phyloP scores from a whole-genome alignment of 2,329 filamentous ascomycete species.

The Botryosphaeria dothidea region DNA sequence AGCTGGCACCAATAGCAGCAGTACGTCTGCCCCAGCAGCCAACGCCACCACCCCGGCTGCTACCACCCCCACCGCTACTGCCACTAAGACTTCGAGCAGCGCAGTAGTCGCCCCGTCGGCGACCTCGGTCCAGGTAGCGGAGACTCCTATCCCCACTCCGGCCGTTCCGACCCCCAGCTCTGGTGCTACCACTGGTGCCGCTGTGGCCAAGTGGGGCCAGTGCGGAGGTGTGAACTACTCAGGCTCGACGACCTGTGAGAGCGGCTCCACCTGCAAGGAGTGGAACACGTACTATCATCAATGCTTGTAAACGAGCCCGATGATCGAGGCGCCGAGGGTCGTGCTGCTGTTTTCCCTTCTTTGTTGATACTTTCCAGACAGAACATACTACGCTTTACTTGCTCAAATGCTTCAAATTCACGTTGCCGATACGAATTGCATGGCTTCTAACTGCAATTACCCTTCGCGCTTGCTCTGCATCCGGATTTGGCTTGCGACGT shows the following conservation, averaged over 20 bases:
- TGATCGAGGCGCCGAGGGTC: neutral
- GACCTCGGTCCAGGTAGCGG: conserved; percentile 9
- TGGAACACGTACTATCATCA: conserved; percentile 44
- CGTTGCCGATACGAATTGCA: neutral
- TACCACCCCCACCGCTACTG: conserved; percentile 9
- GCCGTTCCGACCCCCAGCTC: neutral
- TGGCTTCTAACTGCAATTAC: neutral
- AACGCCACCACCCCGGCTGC: neutral
- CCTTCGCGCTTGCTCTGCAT: neutral
- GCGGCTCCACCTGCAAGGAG: conserved; percentile 35
- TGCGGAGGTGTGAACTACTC: conserved; percentile 43
- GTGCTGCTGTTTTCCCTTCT: neutral
- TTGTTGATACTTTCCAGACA: conserved; percentile 5
- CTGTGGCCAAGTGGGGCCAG: conserved; percentile 36
- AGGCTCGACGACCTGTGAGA: conserved; percentile 37
- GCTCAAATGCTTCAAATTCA: neutral
- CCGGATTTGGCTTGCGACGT: no score
- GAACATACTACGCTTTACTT: neutral
- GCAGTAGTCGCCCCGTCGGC: conserved; percentile 1
- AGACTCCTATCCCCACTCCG: neutral
- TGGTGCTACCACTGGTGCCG: neutral
- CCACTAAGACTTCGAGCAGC: conserved; percentile 14
- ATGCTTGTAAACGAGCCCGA: conserved; percentile 27
- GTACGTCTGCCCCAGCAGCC: conserved; percentile 4
- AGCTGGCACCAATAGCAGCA: conserved; percentile 11